Evolutionary conservation across 192 early-diverging fungal species (phyloP).

Genomic region (Linnemannia exigua): DNA sequence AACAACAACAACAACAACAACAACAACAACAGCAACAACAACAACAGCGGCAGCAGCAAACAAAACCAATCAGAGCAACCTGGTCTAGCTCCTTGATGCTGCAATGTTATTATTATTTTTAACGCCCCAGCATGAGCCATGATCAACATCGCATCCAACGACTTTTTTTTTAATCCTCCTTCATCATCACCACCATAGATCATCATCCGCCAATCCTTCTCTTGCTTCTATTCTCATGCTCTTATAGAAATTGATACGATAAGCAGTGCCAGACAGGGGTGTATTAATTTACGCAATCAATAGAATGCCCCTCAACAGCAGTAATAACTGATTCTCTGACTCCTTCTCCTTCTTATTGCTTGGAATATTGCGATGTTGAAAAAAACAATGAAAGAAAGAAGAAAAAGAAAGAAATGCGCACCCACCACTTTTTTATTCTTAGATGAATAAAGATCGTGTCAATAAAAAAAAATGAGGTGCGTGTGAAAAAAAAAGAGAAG

Average conservation of each 20-base stretch:
- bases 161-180: background rate
- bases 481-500: no score
- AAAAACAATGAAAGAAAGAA: no score
- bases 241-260: background rate
- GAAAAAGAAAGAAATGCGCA: background rate
- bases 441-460: no score
- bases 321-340: background rate
- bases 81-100: background rate
- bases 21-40: no score
- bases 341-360: background rate
- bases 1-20: no score
- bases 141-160: background rate
- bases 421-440: conserved; percentile 2
- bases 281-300: background rate
- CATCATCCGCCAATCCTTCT: background rate
- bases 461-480: no score
- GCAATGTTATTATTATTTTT: background rate
- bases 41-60: background rate
- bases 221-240: background rate
- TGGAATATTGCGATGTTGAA: no score
- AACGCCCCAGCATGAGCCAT: background rate
- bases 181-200: no score
- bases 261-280: background rate
- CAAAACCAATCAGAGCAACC: background rate
- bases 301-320: background rate